phyloP scores from a whole-genome alignment of 192 early-diverging fungal genomes.

The Podila minutissima region DNA sequence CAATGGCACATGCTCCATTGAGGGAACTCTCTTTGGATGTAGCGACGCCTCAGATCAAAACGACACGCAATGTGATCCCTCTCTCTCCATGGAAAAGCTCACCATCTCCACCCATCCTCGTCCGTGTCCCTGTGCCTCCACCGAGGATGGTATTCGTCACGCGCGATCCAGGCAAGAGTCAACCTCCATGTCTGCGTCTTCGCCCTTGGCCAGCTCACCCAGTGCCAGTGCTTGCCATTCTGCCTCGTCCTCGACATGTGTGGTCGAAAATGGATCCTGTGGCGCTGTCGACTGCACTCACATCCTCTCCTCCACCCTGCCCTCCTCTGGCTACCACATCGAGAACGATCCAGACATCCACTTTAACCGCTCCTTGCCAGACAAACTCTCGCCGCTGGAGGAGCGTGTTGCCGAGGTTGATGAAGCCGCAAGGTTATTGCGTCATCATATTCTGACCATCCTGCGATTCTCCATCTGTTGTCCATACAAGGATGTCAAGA shows the following conservation, averaged over 20 bases:
- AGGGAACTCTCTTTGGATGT: no score
- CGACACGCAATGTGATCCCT: neutral
- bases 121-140: neutral
- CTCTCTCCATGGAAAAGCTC: slow-evolving; percentile 35
- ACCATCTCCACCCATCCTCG: slow-evolving; percentile 42
- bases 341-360: slow-evolving; percentile 53
- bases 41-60: neutral
- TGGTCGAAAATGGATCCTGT: neutral
- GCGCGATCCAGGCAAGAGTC: slow-evolving; percentile 23
- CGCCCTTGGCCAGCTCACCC: slow-evolving; percentile 26
- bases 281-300: neutral
- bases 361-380: slow-evolving; percentile 43
- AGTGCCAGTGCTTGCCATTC: slow-evolving; percentile 18
- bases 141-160: slow-evolving; percentile 6
- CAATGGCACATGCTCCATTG: neutral
- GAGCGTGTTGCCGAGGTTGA: slow-evolving; percentile 48
- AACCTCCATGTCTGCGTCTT: slow-evolving; percentile 39
- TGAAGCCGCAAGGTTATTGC: slow-evolving; percentile 47
- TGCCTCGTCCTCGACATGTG: slow-evolving; percentile 28
- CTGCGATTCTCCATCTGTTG: slow-evolving; percentile 58
- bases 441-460: slow-evolving; percentile 58
- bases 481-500: slow-evolving; percentile 62
- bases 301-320: slow-evolving; percentile 16
- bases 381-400: slow-evolving; percentile 46
- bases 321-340: slow-evolving; percentile 44